These are phyloP conservation scores for Clonostachys sp. DNA, from an alignment of 2,329 filamentous ascomycete species.

Conservation along the genomic window DNA sequence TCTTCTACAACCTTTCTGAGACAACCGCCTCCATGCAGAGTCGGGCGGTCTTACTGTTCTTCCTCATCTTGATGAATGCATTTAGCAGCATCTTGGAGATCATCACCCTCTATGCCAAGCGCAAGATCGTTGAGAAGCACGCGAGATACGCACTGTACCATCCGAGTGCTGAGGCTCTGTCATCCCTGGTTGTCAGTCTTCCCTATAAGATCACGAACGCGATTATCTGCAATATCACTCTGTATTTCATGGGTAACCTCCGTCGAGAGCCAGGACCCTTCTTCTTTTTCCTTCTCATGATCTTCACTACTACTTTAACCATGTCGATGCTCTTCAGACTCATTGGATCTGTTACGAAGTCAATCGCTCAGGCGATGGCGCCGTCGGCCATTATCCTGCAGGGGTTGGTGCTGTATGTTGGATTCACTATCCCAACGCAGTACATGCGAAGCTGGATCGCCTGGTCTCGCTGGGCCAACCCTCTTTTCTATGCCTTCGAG, in stretches of 20 bases:
- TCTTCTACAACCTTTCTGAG: slow-evolving; percentile 57
- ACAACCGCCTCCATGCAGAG: slow-evolving; percentile 53
- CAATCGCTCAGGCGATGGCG: slow-evolving; percentile 19
- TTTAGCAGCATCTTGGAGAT: slow-evolving; percentile 17
- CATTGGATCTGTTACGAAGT: slow-evolving; percentile 11
- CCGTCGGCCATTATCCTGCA: slow-evolving; percentile 19
- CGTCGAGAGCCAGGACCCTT: slow-evolving; percentile 1
- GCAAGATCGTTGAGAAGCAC: slow-evolving; percentile 18
- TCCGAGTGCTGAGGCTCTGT: slow-evolving; percentile 15
- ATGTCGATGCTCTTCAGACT: slow-evolving; percentile 35
- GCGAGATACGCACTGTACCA: slow-evolving; percentile 22
- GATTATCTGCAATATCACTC: slow-evolving; percentile 23
- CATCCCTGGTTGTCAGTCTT: slow-evolving; percentile 21
- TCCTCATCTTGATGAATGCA: slow-evolving; percentile 24
- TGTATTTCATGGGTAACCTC: slow-evolving; percentile 5
- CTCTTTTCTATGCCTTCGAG: slow-evolving; percentile 77
- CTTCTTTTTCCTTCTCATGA: slow-evolving; percentile 62
- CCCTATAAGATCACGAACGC: slow-evolving; percentile 47
- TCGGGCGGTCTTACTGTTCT: slow-evolving; percentile 17
- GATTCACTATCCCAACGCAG: slow-evolving; percentile 30
- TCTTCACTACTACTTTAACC: slow-evolving; percentile 65
- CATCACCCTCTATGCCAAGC: slow-evolving; percentile 11
- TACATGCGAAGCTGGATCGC: slow-evolving; percentile 40
- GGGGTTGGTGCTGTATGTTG: slow-evolving; percentile 39
- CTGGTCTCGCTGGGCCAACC: slow-evolving; percentile 32